These are phyloP conservation scores for Rhizomucor miehei DNA, from an alignment of 371 early-diverging fungal genomes.

Conservation along the genomic window DNA sequence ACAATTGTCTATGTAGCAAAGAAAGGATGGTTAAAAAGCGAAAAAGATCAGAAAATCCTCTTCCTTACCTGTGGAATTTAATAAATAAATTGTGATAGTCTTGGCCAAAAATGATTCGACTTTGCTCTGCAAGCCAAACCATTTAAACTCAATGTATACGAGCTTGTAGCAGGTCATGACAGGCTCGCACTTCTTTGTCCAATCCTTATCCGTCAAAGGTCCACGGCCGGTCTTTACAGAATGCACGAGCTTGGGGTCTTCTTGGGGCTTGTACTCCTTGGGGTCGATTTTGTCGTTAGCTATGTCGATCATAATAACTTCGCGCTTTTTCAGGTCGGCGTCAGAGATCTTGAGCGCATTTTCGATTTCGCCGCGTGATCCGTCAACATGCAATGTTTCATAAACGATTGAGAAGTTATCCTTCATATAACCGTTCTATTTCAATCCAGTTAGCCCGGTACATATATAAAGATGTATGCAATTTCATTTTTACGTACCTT, in stretches of 20 bases:
- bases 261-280: conserved; percentile 59
- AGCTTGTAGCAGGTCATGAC: conserved; percentile 81
- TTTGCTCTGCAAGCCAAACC: conserved; percentile 65
- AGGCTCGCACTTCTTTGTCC: conserved; percentile 55
- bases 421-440: conserved; percentile 66
- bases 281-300: conserved; percentile 56
- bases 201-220: conserved; percentile 46
- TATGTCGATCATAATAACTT: conserved; percentile 61
- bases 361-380: conserved; percentile 69
- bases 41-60: not conserved
- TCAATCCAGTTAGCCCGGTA: not conserved
- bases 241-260: conserved; percentile 64
- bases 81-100: conserved; percentile 34
- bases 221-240: conserved; percentile 71
- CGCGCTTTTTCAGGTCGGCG: conserved; percentile 53
- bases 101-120: conserved; percentile 58
- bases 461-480: not conserved
- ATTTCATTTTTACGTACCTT: conserved; percentile 11
- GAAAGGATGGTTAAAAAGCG: not conserved
- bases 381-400: conserved; percentile 69
- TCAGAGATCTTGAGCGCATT: conserved; percentile 52
- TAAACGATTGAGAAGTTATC: conserved; percentile 69
- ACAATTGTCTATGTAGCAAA: conserved; percentile 48
- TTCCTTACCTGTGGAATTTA: conserved; percentile 36
- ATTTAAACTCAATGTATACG: conserved; percentile 72